These are phyloP conservation scores for Chytriomyces sp. DNA, from an alignment of 192 early-diverging fungal genomes.

Conservation along the genomic window DNA sequence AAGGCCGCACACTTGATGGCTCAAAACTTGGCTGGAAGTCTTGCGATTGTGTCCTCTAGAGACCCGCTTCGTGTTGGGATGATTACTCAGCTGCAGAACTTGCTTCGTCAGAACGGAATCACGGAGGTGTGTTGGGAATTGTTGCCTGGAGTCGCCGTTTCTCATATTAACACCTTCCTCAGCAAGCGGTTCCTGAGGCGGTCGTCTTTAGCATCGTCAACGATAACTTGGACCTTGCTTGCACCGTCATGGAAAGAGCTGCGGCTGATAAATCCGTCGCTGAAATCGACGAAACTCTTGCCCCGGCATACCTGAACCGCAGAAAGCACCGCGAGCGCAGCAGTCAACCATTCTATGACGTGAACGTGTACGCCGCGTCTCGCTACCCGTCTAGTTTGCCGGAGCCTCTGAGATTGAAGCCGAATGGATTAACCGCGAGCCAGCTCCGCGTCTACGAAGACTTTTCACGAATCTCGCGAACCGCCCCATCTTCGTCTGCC, in stretches of 20 bases:
- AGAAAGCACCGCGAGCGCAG: conserved; percentile 89
- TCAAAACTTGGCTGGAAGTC: conserved; percentile 78
- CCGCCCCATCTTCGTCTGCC: not conserved
- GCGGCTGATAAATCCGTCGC: conserved; percentile 93
- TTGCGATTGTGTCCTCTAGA: conserved; percentile 90
- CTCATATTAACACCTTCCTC: not conserved
- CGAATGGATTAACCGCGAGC: conserved; percentile 73
- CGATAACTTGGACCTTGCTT: conserved; percentile 94
- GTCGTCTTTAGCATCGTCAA: conserved; percentile 81
- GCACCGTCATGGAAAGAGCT: conserved; percentile 92
- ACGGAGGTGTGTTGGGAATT: conserved; percentile 56
- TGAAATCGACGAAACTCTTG: conserved; percentile 90
- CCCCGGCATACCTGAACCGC: conserved; percentile 66
- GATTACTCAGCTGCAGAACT: conserved; percentile 66
- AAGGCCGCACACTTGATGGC: conserved; percentile 95
- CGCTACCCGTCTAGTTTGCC: conserved; percentile 86
- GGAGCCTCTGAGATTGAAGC: conserved; percentile 82
- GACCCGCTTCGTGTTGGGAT: conserved; percentile 90
- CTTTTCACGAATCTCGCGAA: conserved; percentile 37
- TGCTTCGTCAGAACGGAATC: conserved; percentile 75
- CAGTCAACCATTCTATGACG: conserved; percentile 90
- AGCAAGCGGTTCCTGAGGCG: conserved; percentile 78
- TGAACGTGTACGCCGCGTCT: conserved; percentile 72
- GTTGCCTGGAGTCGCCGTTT: not conserved
- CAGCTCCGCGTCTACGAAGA: conserved; percentile 62